These are phyloP conservation scores for Colletotrichum tabaci DNA, from an alignment of 2,329 filamentous ascomycete species.

Conservation along the genomic window DNA sequence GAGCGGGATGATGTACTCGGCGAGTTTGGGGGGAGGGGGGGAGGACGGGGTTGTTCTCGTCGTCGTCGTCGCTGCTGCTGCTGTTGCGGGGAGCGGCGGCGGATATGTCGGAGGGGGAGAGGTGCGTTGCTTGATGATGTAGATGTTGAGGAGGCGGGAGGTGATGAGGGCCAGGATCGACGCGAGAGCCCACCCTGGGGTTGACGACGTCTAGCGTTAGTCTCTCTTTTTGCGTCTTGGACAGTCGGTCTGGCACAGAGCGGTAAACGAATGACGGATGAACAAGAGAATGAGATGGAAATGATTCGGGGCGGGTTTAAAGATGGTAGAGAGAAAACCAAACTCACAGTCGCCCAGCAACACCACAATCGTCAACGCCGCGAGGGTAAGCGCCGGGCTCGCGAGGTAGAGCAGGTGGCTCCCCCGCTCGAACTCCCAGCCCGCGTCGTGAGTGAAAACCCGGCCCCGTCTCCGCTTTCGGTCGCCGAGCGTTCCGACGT, in stretches of 20 bases:
- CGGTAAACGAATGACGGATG: not conserved
- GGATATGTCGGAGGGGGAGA: slow-evolving; percentile 24
- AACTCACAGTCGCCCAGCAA: slow-evolving; percentile 61
- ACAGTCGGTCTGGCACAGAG: not conserved
- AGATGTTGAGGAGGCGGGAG: slow-evolving; percentile 70
- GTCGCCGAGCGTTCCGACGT: slow-evolving; percentile 48
- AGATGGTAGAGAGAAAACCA: not conserved
- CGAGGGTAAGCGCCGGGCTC: slow-evolving; percentile 62
- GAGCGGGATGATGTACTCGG: slow-evolving; percentile 68
- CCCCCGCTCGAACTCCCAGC: slow-evolving; percentile 59
- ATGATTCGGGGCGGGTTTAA: not conserved
- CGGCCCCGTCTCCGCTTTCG: slow-evolving; percentile 37
- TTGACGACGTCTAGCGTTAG: slow-evolving; percentile 41
- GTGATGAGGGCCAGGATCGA: slow-evolving; percentile 65
- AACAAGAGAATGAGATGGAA: not conserved
- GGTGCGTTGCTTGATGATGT: slow-evolving; percentile 68
- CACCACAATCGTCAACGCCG: slow-evolving; percentile 60
- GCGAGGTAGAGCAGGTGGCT: slow-evolving; percentile 65
- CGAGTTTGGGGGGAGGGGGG: slow-evolving; percentile 46
- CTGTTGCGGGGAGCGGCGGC: not conserved
- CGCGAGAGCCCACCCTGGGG: slow-evolving; percentile 61
- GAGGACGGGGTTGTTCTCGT: not conserved
- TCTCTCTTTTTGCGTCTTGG: not conserved
- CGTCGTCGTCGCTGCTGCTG: not conserved
- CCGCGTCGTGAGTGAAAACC: slow-evolving; percentile 48